Evolutionary conservation across 768 basidiomycete species (phyloP).

Genomic region (Mycena filopes): DNA sequence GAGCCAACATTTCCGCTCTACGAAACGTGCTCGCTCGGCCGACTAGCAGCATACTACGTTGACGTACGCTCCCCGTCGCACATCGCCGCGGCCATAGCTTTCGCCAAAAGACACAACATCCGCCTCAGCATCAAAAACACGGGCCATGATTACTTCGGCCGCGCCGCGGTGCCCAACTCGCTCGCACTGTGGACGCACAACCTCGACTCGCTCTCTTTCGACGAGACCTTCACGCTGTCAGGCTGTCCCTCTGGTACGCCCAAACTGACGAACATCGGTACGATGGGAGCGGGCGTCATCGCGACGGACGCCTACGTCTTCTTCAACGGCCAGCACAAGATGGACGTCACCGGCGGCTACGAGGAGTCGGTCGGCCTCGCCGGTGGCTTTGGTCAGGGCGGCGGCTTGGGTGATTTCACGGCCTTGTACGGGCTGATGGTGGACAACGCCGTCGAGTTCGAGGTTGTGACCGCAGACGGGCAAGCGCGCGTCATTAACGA

Average conservation of each 20-base stretch:
- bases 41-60: constrained; percentile 23
- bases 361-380: constrained; percentile 23
- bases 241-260: constrained; percentile 21
- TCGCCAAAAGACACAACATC: constrained; percentile 20
- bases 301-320: constrained; percentile 23
- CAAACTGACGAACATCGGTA: constrained; percentile 19
- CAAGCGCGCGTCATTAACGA: constrained; percentile 20
- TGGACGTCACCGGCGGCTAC: constrained; percentile 24
- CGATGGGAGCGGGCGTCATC: constrained; percentile 23
- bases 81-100: constrained; percentile 17
- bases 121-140: constrained; percentile 23
- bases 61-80: constrained; percentile 24
- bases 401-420: constrained; percentile 16
- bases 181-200: constrained; percentile 24
- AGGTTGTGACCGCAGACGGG: constrained; percentile 23
- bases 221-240: constrained; percentile 22
- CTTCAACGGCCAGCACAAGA: constrained; percentile 27
- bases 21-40: constrained; percentile 21
- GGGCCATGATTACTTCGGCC: constrained; percentile 25
- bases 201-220: constrained; percentile 21
- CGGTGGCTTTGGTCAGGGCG: constrained; percentile 19
- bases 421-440: constrained; percentile 21
- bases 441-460: constrained; percentile 21
- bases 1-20: constrained; percentile 23
- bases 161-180: constrained; percentile 17